Base-by-base conservation (phyloP, 495 filamentous ascomycete genomes). In the Podospora comata region DNA sequence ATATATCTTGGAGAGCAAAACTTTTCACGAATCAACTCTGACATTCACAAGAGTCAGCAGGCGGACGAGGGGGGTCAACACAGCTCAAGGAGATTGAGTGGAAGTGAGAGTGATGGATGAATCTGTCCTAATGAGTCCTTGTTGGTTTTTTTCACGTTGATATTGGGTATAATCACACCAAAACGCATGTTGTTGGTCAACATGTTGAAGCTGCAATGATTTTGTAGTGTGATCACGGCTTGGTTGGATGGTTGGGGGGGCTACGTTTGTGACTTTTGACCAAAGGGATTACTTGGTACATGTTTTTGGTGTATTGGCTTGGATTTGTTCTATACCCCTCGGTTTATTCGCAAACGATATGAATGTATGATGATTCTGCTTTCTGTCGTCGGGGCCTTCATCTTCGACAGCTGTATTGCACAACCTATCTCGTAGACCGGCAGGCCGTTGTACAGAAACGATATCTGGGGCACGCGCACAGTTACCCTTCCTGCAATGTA, bases 11-110 rank as follows among this genome's bases (percentile, higher is more conserved):
- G 70, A 23, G 67, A 68, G 4, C 60, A 65, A 7, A 60, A 44
- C 26, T 60, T 48, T 13, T 64, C 60, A 20, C 18, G 53, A 23
- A 68, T 70, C 19, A 74, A 72, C 56, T 72, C 68, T 18, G 39
- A 48, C 9, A 48, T 48, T 48, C 39, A 48, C 39, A 61, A 5
- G 30, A 61, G 59, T 18, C 23, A 30, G 16, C 6, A 30, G 30
- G 59, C 2, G 20, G 59, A 32, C 18, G 26, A 28, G 30, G 6
- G 30, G 26, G 16, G 16, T 13, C 23, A 32, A 18, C 59, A 61
- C 15, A 48, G 39, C 39, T 16, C 39, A 13, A 48, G 39, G 9
- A 11, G 39, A 11, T 48, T 13, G 39, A 48, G 9, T 16, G 39
- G 2, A 0, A 11, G 15, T 48, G 9, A 61, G 59, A 18, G 59